These are phyloP conservation scores for Fusarium pseudograminearum DNA, from an alignment of 2,329 filamentous ascomycete species.

Conservation along the genomic window DNA sequence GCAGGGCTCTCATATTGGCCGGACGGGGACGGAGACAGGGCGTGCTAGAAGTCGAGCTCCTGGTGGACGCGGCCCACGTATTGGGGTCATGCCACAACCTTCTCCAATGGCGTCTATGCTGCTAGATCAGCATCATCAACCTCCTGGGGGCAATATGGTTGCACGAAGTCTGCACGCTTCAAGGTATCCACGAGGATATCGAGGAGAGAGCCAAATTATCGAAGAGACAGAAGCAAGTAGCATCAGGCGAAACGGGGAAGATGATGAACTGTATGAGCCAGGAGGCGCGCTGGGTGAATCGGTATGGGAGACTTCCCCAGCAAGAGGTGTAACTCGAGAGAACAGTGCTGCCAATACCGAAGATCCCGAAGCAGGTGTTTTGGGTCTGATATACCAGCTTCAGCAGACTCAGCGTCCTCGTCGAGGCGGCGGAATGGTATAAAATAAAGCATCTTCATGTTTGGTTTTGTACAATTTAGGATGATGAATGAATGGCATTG, in stretches of 20 bases:
- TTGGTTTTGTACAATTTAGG: conserved; percentile 3
- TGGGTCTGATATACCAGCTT: conserved; percentile 70
- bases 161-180: conserved; percentile 61
- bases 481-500: conserved; percentile 7
- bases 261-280: conserved; percentile 64
- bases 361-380: conserved; percentile 65
- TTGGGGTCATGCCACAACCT: conserved; percentile 60
- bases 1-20: conserved; percentile 61
- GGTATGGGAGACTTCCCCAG: conserved; percentile 69
- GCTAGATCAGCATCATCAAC: conserved; percentile 81
- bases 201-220: conserved; percentile 63
- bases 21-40: conserved; percentile 59
- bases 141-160: conserved; percentile 61
- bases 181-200: conserved; percentile 60
- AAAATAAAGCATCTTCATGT: conserved; percentile 17
- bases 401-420: conserved; percentile 68
- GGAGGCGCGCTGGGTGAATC: conserved; percentile 67
- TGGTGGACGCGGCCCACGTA: conserved; percentile 47
- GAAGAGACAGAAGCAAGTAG: conserved; percentile 65
- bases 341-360: conserved; percentile 61
- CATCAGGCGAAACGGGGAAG: conserved; percentile 61
- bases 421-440: conserved; percentile 56
- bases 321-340: conserved; percentile 63
- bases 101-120: conserved; percentile 80
- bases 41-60: conserved; percentile 58